Evolutionary conservation across 306 rosid genomes (phyloP), one percentile per base, ranked within the genome.

Genomic region (Abrus precatorius): DNA sequence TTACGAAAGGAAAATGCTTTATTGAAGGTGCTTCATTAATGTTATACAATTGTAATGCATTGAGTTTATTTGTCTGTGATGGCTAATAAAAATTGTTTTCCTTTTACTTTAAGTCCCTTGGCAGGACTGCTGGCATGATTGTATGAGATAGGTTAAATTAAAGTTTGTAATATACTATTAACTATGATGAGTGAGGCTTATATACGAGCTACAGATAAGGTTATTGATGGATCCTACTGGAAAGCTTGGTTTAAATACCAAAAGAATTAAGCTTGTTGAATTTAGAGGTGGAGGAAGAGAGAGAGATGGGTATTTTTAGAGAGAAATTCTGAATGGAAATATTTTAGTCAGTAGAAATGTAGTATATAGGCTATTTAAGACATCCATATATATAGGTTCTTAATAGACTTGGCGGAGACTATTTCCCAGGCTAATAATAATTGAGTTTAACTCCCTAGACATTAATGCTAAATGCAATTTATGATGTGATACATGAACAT

Each of bases 1-100:
- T 70, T 93, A 76, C 90, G 90, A 72, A 93, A 84, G 87, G 97
- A 95, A 87, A 95, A 93, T 87, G 85, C 91, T 60, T 44, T 38
- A 9, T 84, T 95, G 59, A 93, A 90, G 90, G 99, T 95, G 76
- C 79, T 89, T 72, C 48, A 9, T 62, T 53, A 38, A 6, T 77
- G 43, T 73, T 33, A 41, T 65, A 57, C 57, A 57, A 70, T 50
- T 50, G 55, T 77, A 41, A 55, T 75, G 69, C 55, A 30, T 56
- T 9, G 13, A 60, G 6, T 69, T 61, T 80, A 61, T 80, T 76
- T 76, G 50, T 38, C 50, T 79, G 7, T 68, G 40, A 34, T 74
- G 60, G 33, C 47, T 67, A 14, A 56, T n/a, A 34, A 29, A 43
- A 64, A n/a, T 73, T 4, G 57, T 40, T 68, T 60, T 9, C 55